Evolutionary conservation across 2,329 filamentous ascomycete genomes (phyloP).

Genomic region (Allantophomopsis cytisporea): DNA sequence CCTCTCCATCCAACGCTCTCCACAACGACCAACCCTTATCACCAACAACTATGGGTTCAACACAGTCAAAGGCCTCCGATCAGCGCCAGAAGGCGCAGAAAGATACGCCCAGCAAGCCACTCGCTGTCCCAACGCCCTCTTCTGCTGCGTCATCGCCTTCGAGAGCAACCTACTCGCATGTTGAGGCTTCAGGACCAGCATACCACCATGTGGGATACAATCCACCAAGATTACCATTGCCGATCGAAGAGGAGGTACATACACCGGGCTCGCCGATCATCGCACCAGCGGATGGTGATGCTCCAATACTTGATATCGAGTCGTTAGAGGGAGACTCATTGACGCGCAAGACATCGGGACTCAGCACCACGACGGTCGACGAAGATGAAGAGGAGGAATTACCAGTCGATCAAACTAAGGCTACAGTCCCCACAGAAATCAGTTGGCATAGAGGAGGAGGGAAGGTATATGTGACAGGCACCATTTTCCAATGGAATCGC

Average conservation of each 20-base stretch:
- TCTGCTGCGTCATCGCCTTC: slow-evolving; percentile 10
- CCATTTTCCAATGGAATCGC: slow-evolving; percentile 93
- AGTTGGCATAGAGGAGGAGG: slow-evolving; percentile 78
- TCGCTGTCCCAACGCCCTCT: slow-evolving; percentile 30
- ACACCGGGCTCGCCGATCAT: slow-evolving; percentile 85
- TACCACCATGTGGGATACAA: slow-evolving; percentile 44
- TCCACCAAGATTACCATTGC: slow-evolving; percentile 80
- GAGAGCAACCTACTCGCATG: slow-evolving; percentile 16
- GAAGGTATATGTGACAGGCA: slow-evolving; percentile 92
- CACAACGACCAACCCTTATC: slow-evolving; percentile 6
- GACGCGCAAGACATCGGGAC: slow-evolving; percentile 39
- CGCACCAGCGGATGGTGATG: slow-evolving; percentile 44
- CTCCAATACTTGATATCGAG: slow-evolving; percentile 19
- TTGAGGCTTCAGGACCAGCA: slow-evolving; percentile 33
- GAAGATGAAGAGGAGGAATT: slow-evolving; percentile 76
- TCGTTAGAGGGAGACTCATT: slow-evolving; percentile 31
- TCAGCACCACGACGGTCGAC: slow-evolving; percentile 54
- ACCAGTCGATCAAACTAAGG: slow-evolving; percentile 58
- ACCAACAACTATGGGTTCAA: slow-evolving; percentile 9
- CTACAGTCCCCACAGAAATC: slow-evolving; percentile 70
- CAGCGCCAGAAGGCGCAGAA: slow-evolving; percentile 20
- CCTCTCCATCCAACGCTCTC: slow-evolving; percentile 6
- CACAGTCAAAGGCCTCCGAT: slow-evolving; percentile 16
- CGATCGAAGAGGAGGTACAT: slow-evolving; percentile 84
- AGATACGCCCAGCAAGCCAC: slow-evolving; percentile 37